phyloP scores from a whole-genome alignment of 1,284 basidiomycete genomes.

The Irpex sp. region DNA sequence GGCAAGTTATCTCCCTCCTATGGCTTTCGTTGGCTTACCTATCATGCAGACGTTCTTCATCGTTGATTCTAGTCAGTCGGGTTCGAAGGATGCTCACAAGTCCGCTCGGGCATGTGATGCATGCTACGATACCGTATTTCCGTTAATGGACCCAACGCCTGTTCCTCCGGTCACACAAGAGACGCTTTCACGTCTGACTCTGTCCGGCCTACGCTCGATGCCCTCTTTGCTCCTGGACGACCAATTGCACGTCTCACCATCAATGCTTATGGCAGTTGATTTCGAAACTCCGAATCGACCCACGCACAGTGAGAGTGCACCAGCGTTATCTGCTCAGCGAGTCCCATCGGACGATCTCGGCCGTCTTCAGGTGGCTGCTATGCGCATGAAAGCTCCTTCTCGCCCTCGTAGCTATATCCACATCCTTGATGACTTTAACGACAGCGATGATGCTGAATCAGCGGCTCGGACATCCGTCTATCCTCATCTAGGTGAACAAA shows the following conservation, averaged over 20 bases:
- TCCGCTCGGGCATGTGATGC: conserved; percentile 80
- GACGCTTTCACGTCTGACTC: conserved; percentile 33
- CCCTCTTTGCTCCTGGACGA: conserved; percentile 48
- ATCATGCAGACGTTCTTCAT: conserved; percentile 72
- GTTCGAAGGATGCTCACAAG: conserved; percentile 45
- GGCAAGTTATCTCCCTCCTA: conserved; percentile 37
- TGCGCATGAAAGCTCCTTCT: conserved; percentile 34
- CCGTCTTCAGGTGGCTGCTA: conserved; percentile 24
- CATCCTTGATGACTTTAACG: conserved; percentile 58
- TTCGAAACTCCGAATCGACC: conserved; percentile 21
- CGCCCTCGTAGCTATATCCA: conserved; percentile 62
- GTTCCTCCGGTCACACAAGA: conserved; percentile 20
- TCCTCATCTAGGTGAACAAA: conserved; percentile 23
- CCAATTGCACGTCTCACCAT: conserved; percentile 23
- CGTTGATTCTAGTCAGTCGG: conserved; percentile 54
- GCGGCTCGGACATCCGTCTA: conserved; percentile 23
- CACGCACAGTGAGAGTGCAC: not conserved
- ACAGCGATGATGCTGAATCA: conserved; percentile 4
- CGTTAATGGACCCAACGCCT: conserved; percentile 43
- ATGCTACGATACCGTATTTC: conserved; percentile 85
- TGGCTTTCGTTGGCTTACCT: not conserved
- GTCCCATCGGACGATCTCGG: conserved; percentile 13
- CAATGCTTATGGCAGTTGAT: conserved; percentile 42
- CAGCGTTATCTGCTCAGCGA: not conserved
- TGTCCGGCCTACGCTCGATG: conserved; percentile 44